phyloP scores from a whole-genome alignment of 202 grass and related monocot species.

The Tripidium arundinaceum region DNA sequence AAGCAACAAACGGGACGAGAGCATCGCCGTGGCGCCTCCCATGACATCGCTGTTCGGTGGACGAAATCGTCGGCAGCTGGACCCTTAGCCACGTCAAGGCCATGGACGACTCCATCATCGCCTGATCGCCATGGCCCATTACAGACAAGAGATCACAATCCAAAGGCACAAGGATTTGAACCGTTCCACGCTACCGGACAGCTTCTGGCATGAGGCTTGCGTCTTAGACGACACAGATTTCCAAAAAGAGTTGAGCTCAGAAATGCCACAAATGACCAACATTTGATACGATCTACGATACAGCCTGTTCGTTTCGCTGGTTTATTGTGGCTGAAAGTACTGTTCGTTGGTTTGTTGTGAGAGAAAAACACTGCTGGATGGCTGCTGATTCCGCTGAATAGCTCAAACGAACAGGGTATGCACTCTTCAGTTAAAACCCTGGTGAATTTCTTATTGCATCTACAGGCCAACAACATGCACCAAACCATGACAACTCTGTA shows the following conservation, averaged over 20 bases:
- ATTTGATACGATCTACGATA: background rate
- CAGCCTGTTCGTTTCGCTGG: too few relatives aligned
- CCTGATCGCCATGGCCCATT: background rate
- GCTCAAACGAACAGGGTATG: too few relatives aligned
- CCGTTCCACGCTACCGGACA: background rate
- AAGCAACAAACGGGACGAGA: background rate
- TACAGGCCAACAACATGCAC: background rate
- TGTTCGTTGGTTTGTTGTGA: too few relatives aligned
- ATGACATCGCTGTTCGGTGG: background rate
- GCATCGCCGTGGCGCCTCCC: background rate
- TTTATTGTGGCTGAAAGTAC: too few relatives aligned
- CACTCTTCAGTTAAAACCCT: background rate
- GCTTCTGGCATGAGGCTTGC: background rate
- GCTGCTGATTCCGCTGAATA: too few relatives aligned
- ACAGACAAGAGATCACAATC: too few relatives aligned
- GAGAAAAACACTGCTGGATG: too few relatives aligned
- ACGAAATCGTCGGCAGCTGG: background rate
- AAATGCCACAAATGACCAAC: too few relatives aligned
- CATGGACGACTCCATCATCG: too few relatives aligned
- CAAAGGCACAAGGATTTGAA: background rate
- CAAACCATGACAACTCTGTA: constrained; percentile 2
- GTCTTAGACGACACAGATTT: background rate
- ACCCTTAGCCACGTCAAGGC: background rate
- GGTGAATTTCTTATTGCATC: background rate
- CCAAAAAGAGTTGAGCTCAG: background rate